Percentiles rank a stretch among this genome's conserved stretches.
Conservation (phyloP, 805 yeast genomes). For the Nakazawaea ishiwadae region DNA sequence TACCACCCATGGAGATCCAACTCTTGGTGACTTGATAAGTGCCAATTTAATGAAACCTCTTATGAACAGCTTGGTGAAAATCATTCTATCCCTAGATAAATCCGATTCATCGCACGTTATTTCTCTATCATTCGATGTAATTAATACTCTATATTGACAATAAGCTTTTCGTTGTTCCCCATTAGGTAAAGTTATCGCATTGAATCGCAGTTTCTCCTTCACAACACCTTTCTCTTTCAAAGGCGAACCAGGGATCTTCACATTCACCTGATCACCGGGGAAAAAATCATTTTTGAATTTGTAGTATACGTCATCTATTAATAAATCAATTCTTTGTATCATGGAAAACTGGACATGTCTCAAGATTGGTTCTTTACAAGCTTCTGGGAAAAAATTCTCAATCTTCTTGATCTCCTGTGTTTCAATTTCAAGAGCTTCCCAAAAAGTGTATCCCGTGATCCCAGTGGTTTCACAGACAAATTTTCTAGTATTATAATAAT, state of each 20-base stretch:
- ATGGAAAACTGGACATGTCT: conserved; percentile 78
- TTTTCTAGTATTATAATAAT: conserved; percentile 67
- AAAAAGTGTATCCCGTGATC: conserved; percentile 82
- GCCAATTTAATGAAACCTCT: conserved; percentile 84
- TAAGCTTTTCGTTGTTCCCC: conserved; percentile 37
- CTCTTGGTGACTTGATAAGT: conserved; percentile 69
- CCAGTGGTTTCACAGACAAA: conserved; percentile 97
- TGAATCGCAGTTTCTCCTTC: conserved; percentile 81
- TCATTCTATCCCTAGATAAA: conserved; percentile 76
- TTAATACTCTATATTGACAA: conserved; percentile 67
- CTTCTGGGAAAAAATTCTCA: conserved; percentile 83
- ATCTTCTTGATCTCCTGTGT: conserved; percentile 56
- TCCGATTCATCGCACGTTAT: conserved; percentile 69
- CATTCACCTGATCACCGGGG: conserved; percentile 82
- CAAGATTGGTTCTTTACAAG: conserved; percentile 87
- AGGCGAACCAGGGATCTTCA: conserved; percentile 37
- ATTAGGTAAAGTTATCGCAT: conserved; percentile 35
- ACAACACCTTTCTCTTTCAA: conserved; percentile 56
- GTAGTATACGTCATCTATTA: conserved; percentile 83
- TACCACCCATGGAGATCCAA: conserved; percentile 96
- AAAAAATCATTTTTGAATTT: conserved; percentile 78
- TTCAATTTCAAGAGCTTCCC: conserved; percentile 83
- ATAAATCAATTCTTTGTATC: conserved; percentile 73
- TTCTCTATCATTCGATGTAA: conserved; percentile 41
- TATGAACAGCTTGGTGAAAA: conserved; percentile 85